A percentile compares a stretch with the other conserved stretches of the same genome.
phyloP scores from a whole-genome alignment of 257 asterid species.

The Handroanthus guayacan region DNA sequence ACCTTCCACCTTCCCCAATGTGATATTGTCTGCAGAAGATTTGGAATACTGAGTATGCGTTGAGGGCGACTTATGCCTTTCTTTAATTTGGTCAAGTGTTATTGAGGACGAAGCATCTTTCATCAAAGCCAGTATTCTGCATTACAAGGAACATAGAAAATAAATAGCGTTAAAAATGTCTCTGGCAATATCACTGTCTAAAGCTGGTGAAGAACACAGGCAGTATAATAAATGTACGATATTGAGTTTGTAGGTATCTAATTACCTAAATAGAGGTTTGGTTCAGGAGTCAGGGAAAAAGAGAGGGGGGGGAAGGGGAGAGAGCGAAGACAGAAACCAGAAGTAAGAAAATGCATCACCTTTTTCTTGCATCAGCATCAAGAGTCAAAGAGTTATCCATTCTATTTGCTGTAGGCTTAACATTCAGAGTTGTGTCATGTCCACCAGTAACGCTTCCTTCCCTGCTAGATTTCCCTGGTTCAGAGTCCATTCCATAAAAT shows the following conservation, averaged over 20 bases:
- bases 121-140: conserved; percentile 66
- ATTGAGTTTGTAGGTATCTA: not conserved
- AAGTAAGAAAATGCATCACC: conserved; percentile 50
- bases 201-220: conserved; percentile 4
- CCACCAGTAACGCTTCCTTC: conserved; percentile 30
- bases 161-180: conserved; percentile 1
- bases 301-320: not conserved
- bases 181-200: conserved; percentile 6
- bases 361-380: conserved; percentile 65
- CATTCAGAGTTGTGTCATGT: conserved; percentile 44
- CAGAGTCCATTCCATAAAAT: conserved; percentile 42
- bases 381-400: conserved; percentile 39
- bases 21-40: conserved; percentile 51
- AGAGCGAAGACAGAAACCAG: not conserved
- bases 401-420: conserved; percentile 46
- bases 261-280: not conserved
- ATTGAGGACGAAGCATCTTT: conserved; percentile 62
- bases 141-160: conserved; percentile 27
- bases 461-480: conserved; percentile 38
- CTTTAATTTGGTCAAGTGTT: conserved; percentile 52
- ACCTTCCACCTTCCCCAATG: conserved; percentile 83
- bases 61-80: conserved; percentile 55
- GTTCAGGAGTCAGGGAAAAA: too few relatives aligned
- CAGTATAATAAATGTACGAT: conserved; percentile 10
- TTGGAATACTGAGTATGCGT: conserved; percentile 53